Percentiles rank a stretch among this genome's conserved stretches.
Conservation (phyloP, 1,284 basidiomycete species). For the Apiotrichum mycotoxinovorans region DNA sequence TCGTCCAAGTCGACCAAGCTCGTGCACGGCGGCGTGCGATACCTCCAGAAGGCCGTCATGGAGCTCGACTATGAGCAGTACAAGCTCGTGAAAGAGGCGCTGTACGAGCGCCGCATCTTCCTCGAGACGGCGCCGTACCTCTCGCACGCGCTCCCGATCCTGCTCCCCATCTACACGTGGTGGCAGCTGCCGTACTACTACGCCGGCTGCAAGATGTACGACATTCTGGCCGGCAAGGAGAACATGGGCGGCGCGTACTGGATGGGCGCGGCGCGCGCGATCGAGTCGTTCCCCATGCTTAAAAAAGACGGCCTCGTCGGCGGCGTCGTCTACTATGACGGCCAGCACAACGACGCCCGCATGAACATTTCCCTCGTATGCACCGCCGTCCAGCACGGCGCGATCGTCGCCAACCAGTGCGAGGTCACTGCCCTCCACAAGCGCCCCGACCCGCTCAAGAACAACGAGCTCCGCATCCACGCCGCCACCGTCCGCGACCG, state of each 20-base stretch:
- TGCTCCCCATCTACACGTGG: conserved; percentile 59
- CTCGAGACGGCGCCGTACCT: conserved; percentile 94
- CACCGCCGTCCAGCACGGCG: conserved; percentile 91
- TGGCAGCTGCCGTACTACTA: conserved; percentile 98
- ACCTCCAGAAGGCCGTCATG: conserved; percentile 93
- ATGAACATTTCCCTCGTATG: conserved; percentile 95
- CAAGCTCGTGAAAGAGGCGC: conserved; percentile 90
- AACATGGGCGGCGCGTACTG: conserved; percentile 96
- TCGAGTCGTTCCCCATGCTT: conserved; percentile 95
- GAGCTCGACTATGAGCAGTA: conserved; percentile 94
- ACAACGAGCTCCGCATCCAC: conserved; percentile 59
- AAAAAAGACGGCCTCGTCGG: conserved; percentile 90
- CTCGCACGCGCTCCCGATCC: conserved; percentile 74
- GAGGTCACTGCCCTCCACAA: conserved; percentile 81
- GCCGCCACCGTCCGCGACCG: conserved; percentile 78
- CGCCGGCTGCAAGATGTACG: conserved; percentile 95
- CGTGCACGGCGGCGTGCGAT: conserved; percentile 95
- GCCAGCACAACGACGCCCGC: conserved; percentile 95
- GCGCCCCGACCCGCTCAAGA: conserved; percentile 53
- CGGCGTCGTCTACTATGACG: conserved; percentile 95
- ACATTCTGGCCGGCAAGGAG: conserved; percentile 88
- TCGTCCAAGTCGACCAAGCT: conserved; percentile 97
- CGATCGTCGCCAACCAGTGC: conserved; percentile 83
- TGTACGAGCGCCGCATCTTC: conserved; percentile 90
- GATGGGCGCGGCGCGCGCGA: conserved; percentile 86